Evolutionary conservation across 2,329 filamentous ascomycete species (phyloP).

Genomic region (Fusarium penzigii): DNA sequence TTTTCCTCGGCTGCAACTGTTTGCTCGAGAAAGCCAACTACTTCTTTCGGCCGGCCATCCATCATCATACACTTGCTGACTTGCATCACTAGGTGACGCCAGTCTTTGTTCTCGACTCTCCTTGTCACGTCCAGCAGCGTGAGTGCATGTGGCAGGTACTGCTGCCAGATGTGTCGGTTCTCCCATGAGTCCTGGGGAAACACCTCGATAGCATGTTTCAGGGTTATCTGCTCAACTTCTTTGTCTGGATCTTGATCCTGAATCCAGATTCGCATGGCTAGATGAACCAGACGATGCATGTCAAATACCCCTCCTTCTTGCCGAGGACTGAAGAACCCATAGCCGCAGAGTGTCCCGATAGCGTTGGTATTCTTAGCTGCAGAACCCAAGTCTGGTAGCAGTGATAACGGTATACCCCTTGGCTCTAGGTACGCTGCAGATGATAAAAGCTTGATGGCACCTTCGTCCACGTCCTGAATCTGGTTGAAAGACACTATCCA

Average conservation of each 20-base stretch:
- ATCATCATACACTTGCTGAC: not conserved
- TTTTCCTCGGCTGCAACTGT: not conserved
- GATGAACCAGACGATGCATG: constrained; percentile 42
- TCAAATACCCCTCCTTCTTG: constrained; percentile 32
- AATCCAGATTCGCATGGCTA: constrained; percentile 33
- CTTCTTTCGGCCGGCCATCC: constrained; percentile 2
- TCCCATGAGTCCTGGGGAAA: constrained; percentile 6
- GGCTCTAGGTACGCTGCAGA: constrained; percentile 45
- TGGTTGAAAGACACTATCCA: constrained; percentile 44
- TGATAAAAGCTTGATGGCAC: constrained; percentile 39
- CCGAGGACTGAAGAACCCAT: constrained; percentile 33
- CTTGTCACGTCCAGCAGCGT: not conserved
- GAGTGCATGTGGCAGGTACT: constrained; percentile 14
- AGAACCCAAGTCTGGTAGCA: constrained; percentile 30
- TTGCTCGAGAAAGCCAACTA: not conserved
- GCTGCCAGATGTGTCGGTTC: constrained; percentile 5
- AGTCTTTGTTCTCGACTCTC: fast-evolving
- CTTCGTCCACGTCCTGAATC: constrained; percentile 29
- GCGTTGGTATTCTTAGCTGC: constrained; percentile 26
- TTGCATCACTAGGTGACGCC: fast-evolving
- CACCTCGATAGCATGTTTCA: not conserved
- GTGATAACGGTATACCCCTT: constrained; percentile 39
- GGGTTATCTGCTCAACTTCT: not conserved
- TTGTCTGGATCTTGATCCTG: not conserved
- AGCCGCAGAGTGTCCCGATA: constrained; percentile 35